A percentile compares a stretch with the other conserved stretches of the same genome.
phyloP scores from a whole-genome alignment of 148 eudicot genomes.

The Chenopodium formosanum region DNA sequence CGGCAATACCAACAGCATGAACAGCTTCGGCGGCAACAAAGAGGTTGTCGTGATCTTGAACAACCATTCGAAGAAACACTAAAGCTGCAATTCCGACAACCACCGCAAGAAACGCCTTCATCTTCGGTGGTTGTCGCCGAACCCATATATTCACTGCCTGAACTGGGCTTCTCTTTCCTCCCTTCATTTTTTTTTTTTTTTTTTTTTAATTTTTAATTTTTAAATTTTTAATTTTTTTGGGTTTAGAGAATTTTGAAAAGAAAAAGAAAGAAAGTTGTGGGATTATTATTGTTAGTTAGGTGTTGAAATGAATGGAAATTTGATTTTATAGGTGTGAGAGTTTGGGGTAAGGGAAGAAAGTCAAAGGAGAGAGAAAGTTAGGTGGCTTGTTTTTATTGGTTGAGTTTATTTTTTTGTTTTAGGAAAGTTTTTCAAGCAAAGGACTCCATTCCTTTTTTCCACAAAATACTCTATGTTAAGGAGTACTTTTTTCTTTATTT shows the following conservation, averaged over 20 bases:
- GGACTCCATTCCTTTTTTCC: constrained; percentile 1
- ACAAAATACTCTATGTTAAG: background rate
- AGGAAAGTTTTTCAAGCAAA: background rate
- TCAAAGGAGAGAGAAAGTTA: background rate
- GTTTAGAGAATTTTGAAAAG: background rate
- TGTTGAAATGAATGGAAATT: background rate
- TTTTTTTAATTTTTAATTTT: background rate
- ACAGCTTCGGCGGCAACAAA: constrained; percentile 64
- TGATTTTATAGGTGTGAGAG: background rate
- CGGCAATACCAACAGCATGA: constrained; percentile 57
- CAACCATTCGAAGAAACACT: constrained; percentile 45
- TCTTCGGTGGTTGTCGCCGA: constrained; percentile 55
- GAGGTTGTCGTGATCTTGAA: constrained; percentile 61
- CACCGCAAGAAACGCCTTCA: constrained; percentile 49
- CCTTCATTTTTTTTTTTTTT: constrained; percentile 30
- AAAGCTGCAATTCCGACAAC: constrained; percentile 37
- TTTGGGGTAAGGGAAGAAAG: background rate
- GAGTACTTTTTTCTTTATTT: background rate
- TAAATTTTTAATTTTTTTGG: background rate
- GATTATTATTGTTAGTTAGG: background rate
- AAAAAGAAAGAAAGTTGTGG: background rate
- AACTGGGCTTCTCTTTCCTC: constrained; percentile 31
- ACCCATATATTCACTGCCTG: constrained; percentile 50
- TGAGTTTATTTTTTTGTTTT: background rate
- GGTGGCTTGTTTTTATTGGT: constrained; percentile 12